Base-by-base conservation (phyloP, 495 filamentous ascomycete genomes). In the Neurospora discreta region DNA sequence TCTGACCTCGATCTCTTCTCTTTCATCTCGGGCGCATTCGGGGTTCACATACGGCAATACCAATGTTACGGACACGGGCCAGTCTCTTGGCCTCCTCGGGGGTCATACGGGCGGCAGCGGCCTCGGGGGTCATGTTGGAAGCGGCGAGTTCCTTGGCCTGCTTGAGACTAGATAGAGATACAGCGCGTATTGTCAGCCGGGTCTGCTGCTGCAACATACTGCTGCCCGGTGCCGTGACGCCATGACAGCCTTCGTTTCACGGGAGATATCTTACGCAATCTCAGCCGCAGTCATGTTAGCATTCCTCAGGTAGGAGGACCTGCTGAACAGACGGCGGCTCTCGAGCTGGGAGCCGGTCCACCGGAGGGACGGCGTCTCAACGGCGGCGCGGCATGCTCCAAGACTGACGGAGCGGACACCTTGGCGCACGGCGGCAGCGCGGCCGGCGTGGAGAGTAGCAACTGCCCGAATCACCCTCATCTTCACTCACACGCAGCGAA, bases 1-100 rank as follows among this genome's bases (percentile, higher is more conserved):
- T 42, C 26, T 36, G 46, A 46, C 26, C 43, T 58, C 41, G n/a
- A 23, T 44, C 43, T 43, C 30, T 65, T 71, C 16, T n/a, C 26
- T 36, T 40, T 16, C 42, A 42, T 39, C 26, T 33, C 33, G 8
- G 18, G 2, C 39, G 38, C 23, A 36, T 46, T 43, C 3, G 39
- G 11, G 33, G 41, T 36, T 70, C 46, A 82, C 87, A 71, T 89
- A 95, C 93, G 78, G 96, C 96, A 85, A 99, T 99, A 80, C 96
- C 96, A 82, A 99, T 98, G 79, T 99, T 99, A 72, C 96, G 87
- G 70, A 98, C 90, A 81, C 84, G 89, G 58, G 89, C 86, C 71
- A 99, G 78, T 72, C 96, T 88, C 73, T 88, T 86, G 43, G 87
- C 87, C 81, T 99, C 96, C 30, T 87, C 82, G 15, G 92, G 90